phyloP scores from a whole-genome alignment of 495 filamentous ascomycete genomes.

The Aspergillus bridgeri region DNA sequence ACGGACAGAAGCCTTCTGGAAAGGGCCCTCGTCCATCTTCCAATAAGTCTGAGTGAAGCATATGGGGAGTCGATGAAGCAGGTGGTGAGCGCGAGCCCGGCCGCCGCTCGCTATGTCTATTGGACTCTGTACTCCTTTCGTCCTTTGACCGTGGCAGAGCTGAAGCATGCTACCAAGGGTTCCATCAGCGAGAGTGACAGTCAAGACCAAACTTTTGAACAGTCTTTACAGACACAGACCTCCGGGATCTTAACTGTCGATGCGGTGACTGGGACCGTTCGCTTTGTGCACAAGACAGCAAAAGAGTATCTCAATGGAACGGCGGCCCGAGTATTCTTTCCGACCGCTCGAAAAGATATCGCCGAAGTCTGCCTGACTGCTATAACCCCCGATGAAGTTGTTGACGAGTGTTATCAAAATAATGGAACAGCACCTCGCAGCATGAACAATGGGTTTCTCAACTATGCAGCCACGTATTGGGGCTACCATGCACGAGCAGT shows the following conservation, averaged over 20 bases:
- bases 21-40: slow-evolving; percentile 26
- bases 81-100: slow-evolving; percentile 22
- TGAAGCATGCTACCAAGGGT: slow-evolving; percentile 19
- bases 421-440: slow-evolving; percentile 7
- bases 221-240: slow-evolving; percentile 13
- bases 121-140: slow-evolving; percentile 30
- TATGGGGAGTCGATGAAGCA: slow-evolving; percentile 35
- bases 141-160: slow-evolving; percentile 25
- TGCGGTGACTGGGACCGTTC: slow-evolving; percentile 21
- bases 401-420: slow-evolving; percentile 34
- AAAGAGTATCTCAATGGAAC: slow-evolving; percentile 32
- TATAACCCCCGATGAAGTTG: slow-evolving; percentile 29
- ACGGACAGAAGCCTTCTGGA: slow-evolving; percentile 22
- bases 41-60: slow-evolving; percentile 29
- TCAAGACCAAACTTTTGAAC: slow-evolving; percentile 17
- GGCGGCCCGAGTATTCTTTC: slow-evolving; percentile 32
- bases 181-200: background rate
- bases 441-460: slow-evolving; percentile 11
- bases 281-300: slow-evolving; percentile 30
- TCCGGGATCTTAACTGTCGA: slow-evolving; percentile 29
- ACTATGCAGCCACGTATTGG: slow-evolving; percentile 33
- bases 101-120: slow-evolving; percentile 24
- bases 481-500: slow-evolving; percentile 29
- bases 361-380: slow-evolving; percentile 27
- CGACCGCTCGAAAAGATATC: slow-evolving; percentile 29